phyloP scores from a whole-genome alignment of 352 stramenopile genomes.

The Phytophthora melonis region DNA sequence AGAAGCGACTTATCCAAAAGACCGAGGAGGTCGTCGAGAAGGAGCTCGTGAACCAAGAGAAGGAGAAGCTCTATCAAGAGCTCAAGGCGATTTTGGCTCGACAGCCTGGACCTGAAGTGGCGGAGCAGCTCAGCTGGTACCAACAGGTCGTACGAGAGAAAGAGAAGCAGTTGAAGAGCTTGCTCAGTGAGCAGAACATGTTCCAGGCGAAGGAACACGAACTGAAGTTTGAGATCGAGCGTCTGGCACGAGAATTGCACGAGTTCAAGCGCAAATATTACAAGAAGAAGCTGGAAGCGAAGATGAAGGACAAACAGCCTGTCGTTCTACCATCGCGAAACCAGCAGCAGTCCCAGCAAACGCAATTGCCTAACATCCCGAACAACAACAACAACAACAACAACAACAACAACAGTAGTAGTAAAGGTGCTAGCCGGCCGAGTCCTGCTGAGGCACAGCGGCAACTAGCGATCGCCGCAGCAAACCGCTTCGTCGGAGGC shows the following conservation, averaged over 20 bases:
- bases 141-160: slow-evolving; percentile 97
- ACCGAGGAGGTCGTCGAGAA: slow-evolving; percentile 96
- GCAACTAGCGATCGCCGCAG: slow-evolving; percentile 84
- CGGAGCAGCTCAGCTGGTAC: slow-evolving; percentile 95
- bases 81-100: slow-evolving; percentile 94
- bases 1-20: slow-evolving; percentile 96
- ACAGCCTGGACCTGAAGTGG: slow-evolving; percentile 95
- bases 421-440: slow-evolving; percentile 41
- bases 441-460: slow-evolving; percentile 81
- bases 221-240: slow-evolving; percentile 96
- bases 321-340: slow-evolving; percentile 40
- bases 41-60: slow-evolving; percentile 95
- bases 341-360: slow-evolving; percentile 40
- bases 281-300: slow-evolving; percentile 92
- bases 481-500: slow-evolving; percentile 93
- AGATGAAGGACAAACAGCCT: slow-evolving; percentile 75
- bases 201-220: slow-evolving; percentile 94
- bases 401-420: slow-evolving; percentile 47
- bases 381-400: slow-evolving; percentile 54
- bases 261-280: slow-evolving; percentile 98
- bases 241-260: slow-evolving; percentile 91
- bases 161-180: slow-evolving; percentile 96
- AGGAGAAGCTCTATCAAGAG: slow-evolving; percentile 96
- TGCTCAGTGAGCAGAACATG: slow-evolving; percentile 98
- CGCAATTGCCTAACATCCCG: slow-evolving; percentile 37